Evolutionary conservation across 495 filamentous ascomycete species (phyloP), one percentile per base, ranked within the genome.

Genomic region (Pyrenula massariospora): DNA sequence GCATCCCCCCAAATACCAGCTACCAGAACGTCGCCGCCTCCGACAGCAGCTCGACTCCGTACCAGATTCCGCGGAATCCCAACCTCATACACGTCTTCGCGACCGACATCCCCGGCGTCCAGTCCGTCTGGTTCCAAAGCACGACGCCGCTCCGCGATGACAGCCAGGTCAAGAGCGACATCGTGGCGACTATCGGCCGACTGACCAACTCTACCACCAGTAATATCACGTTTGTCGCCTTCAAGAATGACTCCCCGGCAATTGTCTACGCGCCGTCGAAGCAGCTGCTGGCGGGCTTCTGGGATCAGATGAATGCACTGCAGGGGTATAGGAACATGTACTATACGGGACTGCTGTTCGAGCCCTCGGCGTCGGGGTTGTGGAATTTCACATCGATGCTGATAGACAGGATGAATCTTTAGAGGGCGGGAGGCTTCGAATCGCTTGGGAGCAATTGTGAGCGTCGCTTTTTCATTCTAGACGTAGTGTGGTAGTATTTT

Each of bases 31-130:
- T 59, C 21, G 66, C 57, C 52, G 31, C 54, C 22, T 42, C 31
- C 31, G 15, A 42, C 31, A 42, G 31, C 31, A 42, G 31, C 31
- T 42, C 31, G 31, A 15, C 5, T 42, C 31, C 15, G 31, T 74
- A 65, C 54, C 53, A 65, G n/a, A 54, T 63, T n/a, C 66, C 70
- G 0, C 25, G 48, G 2, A 42, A 67, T 11, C 72, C 71, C 1
- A 59, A 51, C 49, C 22, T 68, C 48, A 59, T 64, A 53, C 8
- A 48, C n/a, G 42, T 73, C 56, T 49, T 49, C 24, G 54, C 65
- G 0, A 66, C 64, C 21, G 21, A 23, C 5, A 54, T 60, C 19
- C 49, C 55, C 0, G 61, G 57, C 10, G 31, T 62, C 2, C 54
- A 57, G 50, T 58, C 54, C 42, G 52, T 54, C 31, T 62, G 57